Conservation (phyloP, 805 yeast genomes). For the Cyberlindnera samutprakarnensis region DNA sequence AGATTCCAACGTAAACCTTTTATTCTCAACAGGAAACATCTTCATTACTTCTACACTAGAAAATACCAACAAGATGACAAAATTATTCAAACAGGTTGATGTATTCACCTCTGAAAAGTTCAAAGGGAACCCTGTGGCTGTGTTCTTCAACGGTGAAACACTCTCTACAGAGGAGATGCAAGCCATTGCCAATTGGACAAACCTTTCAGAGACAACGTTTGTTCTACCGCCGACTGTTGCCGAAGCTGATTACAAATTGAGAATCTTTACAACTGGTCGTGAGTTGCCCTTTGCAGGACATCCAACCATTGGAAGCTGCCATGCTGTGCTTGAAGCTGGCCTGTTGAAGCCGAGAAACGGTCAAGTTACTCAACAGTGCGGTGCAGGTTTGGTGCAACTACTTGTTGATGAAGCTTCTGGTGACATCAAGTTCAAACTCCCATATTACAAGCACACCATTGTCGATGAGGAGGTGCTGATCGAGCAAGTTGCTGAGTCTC, state of each 20-base stretch:
- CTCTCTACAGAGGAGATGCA: constrained; percentile 36
- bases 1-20: too few relatives aligned
- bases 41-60: too few relatives aligned
- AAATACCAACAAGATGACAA: too few relatives aligned
- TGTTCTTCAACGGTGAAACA: constrained; percentile 33
- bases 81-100: constrained; percentile 29
- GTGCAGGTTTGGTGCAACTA: constrained; percentile 34
- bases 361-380: constrained; percentile 35
- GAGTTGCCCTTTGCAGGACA: constrained; percentile 62
- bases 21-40: too few relatives aligned
- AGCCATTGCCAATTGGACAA: constrained; percentile 50
- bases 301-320: constrained; percentile 49
- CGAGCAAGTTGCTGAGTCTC: constrained; percentile 9
- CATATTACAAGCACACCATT: constrained; percentile 5
- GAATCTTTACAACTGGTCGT: constrained; percentile 39
- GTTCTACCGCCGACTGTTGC: constrained; percentile 32
- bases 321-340: constrained; percentile 35
- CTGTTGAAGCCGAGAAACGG: constrained; percentile 23
- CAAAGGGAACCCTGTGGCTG: constrained; percentile 47
- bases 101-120: constrained; percentile 25
- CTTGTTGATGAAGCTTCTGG: constrained; percentile 16
- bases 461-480: constrained; percentile 8
- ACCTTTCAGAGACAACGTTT: constrained; percentile 52
- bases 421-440: constrained; percentile 24
- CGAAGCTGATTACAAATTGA: constrained; percentile 37